Evolutionary conservation across 345 rosid genomes (phyloP), one percentile per base, ranked within the genome.

Genomic region (Acer negundo): DNA sequence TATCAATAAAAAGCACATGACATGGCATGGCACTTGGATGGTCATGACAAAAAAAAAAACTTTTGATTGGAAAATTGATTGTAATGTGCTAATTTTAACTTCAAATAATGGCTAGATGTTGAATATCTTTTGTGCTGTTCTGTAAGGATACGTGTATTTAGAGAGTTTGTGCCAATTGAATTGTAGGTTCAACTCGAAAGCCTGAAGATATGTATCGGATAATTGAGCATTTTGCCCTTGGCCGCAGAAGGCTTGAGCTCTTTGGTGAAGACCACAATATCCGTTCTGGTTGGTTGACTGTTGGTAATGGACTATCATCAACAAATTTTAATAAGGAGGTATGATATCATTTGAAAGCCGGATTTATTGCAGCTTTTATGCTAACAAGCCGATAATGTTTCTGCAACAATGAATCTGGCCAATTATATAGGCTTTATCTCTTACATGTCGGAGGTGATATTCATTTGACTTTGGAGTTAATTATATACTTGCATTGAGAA

Each of bases 181-280:
- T 68, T 84, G 82, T 84, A 96, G 99, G 99, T 74, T 92, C 98
- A 62, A 96, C 98, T 81, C 89, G 87, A 74, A 96, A 96, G 89
- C 98, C 99, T 20, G 98, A 94, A 86, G 98, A 96, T 87, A 96
- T 96, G 99, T 96, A 96, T 84, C 84, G 97, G 72, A 92, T 96
- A 75, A 86, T 96, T 73, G 99, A 96, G 90, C 99, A 94, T 85
- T 96, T 96, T 71, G 92, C 98, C 67, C 98, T 94, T 73, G 98
- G 98, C 53, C 91, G 97, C 20, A 88, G 99, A 73, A 89, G 98
- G 91, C 97, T 96, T 80, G 99, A 96, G 84, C 98, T 96, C 46
- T 94, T 96, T 22, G 99, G 98, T 61, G 99, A 92, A 86, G 99
- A 96, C 80, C 97, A 94, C 86, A 94, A 94, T 76, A 96, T 96